A percentile compares a stretch with the other conserved stretches of the same genome.
Evolutionary conservation across 2,329 filamentous ascomycete species (phyloP).

Genomic region (Ophiostoma ips): DNA sequence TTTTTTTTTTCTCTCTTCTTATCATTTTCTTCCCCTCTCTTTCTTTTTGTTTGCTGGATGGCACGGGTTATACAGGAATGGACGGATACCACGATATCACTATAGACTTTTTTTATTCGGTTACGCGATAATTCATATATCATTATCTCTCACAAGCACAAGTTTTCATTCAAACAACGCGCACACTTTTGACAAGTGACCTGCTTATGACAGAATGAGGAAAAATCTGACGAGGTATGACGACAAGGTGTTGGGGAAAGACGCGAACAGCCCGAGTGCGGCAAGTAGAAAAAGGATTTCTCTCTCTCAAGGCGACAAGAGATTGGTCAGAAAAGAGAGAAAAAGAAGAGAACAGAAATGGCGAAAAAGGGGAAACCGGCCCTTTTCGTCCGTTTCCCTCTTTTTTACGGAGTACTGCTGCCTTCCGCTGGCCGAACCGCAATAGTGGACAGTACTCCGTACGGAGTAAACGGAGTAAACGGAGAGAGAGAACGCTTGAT

Average conservation of each 20-base stretch:
- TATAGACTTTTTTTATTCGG: neutral
- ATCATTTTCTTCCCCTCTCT: neutral
- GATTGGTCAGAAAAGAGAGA: neutral
- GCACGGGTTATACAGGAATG: neutral
- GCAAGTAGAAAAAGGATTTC: neutral
- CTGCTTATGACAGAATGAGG: neutral
- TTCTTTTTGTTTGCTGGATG: neutral
- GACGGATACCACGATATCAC: slow-evolving; percentile 1
- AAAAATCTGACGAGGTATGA: neutral
- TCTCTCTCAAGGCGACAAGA: too few relatives aligned
- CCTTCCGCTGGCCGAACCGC: too few relatives aligned
- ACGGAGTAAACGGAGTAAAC: too few relatives aligned
- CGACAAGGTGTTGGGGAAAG: neutral
- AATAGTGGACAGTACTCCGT: too few relatives aligned
- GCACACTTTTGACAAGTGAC: neutral
- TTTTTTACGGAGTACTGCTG: too few relatives aligned
- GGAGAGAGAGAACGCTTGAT: too few relatives aligned
- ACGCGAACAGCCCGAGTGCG: neutral
- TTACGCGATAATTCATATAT: neutral
- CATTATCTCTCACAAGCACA: neutral
- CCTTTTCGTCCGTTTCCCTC: neutral
- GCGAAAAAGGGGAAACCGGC: neutral
- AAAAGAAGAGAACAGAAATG: neutral
- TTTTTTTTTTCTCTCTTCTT: neutral
- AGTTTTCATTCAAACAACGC: too few relatives aligned